Conservation (phyloP, 2,329 filamentous ascomycete species). For the Metarhizium anisopliae region DNA sequence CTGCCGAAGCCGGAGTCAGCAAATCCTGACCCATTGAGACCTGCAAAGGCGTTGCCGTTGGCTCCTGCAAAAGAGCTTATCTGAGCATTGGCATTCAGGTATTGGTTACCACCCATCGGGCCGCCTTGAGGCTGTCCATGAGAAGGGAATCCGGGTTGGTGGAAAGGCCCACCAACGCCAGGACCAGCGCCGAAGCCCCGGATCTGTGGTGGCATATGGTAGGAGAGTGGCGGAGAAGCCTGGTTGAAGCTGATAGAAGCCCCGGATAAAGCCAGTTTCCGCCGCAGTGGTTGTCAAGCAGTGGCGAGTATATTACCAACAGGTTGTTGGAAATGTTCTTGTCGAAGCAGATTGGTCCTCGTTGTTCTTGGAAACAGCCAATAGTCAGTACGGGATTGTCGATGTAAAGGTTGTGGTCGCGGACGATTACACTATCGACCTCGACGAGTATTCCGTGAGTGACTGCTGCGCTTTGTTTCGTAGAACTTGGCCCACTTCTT, state of each 20-base stretch:
- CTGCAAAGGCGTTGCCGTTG: slow-evolving; percentile 47
- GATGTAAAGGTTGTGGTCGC: not conserved
- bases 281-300: not conserved
- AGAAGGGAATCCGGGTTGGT: slow-evolving; percentile 42
- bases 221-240: not conserved
- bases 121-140: slow-evolving; percentile 41
- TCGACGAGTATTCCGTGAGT: not conserved
- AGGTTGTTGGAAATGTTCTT: not conserved
- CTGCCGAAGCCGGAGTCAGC: slow-evolving; percentile 68
- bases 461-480: no score
- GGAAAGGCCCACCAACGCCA: slow-evolving; percentile 29
- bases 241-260: not conserved
- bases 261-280: not conserved
- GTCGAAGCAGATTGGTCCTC: not conserved
- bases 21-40: slow-evolving; percentile 49
- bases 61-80: slow-evolving; percentile 56
- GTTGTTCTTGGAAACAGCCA: not conserved
- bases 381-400: not conserved
- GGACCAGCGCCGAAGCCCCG: slow-evolving; percentile 29
- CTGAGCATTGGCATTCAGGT: slow-evolving; percentile 59
- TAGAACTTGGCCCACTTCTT: no score
- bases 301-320: not conserved
- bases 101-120: slow-evolving; percentile 58
- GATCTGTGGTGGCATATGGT: slow-evolving; percentile 28
- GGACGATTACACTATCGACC: not conserved